A percentile compares a stretch with the other conserved stretches of the same genome.
Evolutionary conservation across 1,284 basidiomycete species (phyloP).

Genomic region (Blastosporella zonata): DNA sequence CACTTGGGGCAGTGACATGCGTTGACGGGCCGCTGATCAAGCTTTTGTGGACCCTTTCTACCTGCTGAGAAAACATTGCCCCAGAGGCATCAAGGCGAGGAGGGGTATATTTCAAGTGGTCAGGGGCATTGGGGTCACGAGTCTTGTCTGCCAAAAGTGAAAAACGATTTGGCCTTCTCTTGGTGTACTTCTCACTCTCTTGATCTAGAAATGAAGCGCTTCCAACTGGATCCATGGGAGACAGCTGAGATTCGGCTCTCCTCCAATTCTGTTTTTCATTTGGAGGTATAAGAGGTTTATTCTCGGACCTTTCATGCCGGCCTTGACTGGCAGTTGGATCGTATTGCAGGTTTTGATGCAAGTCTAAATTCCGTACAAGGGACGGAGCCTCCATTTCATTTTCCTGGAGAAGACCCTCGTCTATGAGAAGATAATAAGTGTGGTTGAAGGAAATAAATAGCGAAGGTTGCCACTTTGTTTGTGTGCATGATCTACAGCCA

Average conservation of each 20-base stretch:
- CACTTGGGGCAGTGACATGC: too few species aligned
- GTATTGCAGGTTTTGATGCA: neutral
- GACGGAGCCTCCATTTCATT: neutral
- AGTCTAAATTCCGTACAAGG: neutral
- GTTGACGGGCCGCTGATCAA: neutral
- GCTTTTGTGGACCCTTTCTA: neutral
- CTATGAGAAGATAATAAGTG: neutral
- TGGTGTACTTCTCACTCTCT: neutral
- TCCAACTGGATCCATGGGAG: neutral
- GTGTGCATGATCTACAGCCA: neutral
- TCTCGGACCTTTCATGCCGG: neutral
- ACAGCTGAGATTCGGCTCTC: neutral
- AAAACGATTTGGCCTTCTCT: neutral
- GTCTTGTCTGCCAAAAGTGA: conserved; percentile 3
- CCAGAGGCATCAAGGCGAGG: neutral
- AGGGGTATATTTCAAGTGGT: neutral
- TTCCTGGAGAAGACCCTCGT: neutral
- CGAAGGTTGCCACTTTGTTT: neutral
- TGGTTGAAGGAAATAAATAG: neutral
- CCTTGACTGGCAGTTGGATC: neutral
- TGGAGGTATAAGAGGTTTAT: neutral
- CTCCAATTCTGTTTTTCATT: neutral
- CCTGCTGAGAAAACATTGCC: neutral
- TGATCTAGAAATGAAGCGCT: neutral
- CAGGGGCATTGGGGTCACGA: conserved; percentile 1